A percentile compares a stretch with the other conserved stretches of the same genome.
phyloP scores from a whole-genome alignment of 345 rosid genomes.

The Populus ilicifolia region DNA sequence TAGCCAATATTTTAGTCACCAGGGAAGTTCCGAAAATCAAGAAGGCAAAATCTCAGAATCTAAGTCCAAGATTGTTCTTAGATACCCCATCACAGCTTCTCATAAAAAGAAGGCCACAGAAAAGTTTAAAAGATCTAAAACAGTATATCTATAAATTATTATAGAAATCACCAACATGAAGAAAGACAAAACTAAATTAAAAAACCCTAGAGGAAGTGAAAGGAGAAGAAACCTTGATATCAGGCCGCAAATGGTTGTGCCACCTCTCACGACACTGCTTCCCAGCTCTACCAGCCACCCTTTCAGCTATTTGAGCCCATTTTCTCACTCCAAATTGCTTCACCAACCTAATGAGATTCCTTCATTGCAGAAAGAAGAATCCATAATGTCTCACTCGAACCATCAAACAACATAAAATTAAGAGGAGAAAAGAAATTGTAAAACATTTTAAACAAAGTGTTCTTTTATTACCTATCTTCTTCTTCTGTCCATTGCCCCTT shows the following conservation, averaged over 20 bases:
- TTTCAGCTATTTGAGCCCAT: slow-evolving; percentile 88
- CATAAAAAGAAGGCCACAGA: background rate
- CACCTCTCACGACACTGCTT: slow-evolving; percentile 98
- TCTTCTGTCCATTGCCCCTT: slow-evolving; percentile 97
- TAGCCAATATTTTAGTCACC: background rate
- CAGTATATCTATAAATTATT: background rate
- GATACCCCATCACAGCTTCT: background rate
- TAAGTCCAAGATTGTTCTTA: background rate
- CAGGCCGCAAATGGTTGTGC: slow-evolving; percentile 95
- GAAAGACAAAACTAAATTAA: background rate
- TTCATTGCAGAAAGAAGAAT: slow-evolving; percentile 23
- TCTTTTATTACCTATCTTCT: slow-evolving; percentile 65
- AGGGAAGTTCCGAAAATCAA: background rate
- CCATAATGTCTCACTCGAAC: background rate
- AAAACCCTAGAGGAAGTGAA: background rate
- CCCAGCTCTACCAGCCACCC: slow-evolving; percentile 77
- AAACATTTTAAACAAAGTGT: background rate
- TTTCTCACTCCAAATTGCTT: slow-evolving; percentile 74
- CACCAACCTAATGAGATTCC: slow-evolving; percentile 75
- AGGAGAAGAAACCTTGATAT: slow-evolving; percentile 59
- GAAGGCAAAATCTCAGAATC: background rate
- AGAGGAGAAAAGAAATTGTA: too few relatives aligned
- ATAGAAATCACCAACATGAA: background rate
- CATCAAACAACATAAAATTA: background rate
- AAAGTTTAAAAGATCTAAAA: background rate